These are phyloP conservation scores for Laburnicola sp. DNA, from an alignment of 2,329 filamentous ascomycete genomes.

Conservation along the genomic window DNA sequence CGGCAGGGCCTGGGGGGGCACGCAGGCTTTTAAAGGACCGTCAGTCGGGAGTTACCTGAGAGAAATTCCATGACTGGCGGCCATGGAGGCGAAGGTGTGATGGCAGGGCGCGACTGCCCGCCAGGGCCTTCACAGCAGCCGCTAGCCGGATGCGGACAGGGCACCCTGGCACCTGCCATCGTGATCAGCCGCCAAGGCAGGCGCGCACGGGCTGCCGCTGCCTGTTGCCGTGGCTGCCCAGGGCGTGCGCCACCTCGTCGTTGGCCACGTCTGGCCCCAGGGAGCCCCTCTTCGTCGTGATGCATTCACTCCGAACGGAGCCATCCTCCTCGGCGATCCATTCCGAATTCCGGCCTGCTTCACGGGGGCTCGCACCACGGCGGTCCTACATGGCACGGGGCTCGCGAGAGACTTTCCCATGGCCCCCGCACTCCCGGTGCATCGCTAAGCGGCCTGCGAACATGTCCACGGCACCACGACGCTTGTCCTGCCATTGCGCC, in stretches of 20 bases:
- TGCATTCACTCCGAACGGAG: too few relatives aligned
- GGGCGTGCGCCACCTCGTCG: too few relatives aligned
- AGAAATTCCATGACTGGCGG: slow-evolving; percentile 38
- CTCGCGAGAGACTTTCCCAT: slow-evolving; percentile 2
- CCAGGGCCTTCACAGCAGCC: slow-evolving; percentile 29
- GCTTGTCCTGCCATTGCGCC: not conserved
- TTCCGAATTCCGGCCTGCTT: too few relatives aligned
- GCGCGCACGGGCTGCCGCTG: slow-evolving; percentile 32
- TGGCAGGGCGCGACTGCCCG: slow-evolving; percentile 29
- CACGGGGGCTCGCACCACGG: slow-evolving; percentile 14
- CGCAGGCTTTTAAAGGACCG: slow-evolving; percentile 25
- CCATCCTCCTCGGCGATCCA: too few relatives aligned
- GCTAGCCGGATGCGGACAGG: slow-evolving; percentile 25
- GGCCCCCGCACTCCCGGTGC: slow-evolving; percentile 18
- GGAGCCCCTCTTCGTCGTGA: too few relatives aligned
- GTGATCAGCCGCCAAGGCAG: slow-evolving; percentile 41
- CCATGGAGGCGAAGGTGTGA: slow-evolving; percentile 26
- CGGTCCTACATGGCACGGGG: slow-evolving; percentile 4
- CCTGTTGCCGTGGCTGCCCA: slow-evolving; percentile 29
- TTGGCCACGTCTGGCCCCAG: too few relatives aligned
- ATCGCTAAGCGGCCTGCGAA: slow-evolving; percentile 34
- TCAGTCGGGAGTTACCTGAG: slow-evolving; percentile 26
- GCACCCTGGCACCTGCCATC: slow-evolving; percentile 27
- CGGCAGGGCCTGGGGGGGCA: slow-evolving; percentile 14
- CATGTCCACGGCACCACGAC: slow-evolving; percentile 13